Conservation (phyloP, 345 rosid species). For the Balakata baccata region DNA sequence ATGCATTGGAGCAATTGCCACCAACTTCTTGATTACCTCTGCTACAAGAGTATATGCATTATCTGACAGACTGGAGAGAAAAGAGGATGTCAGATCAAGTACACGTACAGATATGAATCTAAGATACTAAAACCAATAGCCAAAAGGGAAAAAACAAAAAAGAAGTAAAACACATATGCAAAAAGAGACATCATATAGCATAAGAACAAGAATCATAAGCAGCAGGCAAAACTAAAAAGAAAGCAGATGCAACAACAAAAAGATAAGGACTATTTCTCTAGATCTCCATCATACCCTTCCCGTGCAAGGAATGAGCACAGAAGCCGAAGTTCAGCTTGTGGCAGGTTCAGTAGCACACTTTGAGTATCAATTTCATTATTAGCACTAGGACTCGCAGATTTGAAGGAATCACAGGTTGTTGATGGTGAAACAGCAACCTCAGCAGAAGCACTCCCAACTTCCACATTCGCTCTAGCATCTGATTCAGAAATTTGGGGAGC, state of each 20-base stretch:
- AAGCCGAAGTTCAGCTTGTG: conserved; percentile 71
- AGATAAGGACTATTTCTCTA: not conserved
- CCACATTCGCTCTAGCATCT: conserved; percentile 41
- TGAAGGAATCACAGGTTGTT: conserved; percentile 36
- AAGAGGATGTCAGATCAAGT: conserved; percentile 16
- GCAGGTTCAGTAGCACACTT: conserved; percentile 60
- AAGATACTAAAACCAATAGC: not conserved
- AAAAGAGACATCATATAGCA: not conserved
- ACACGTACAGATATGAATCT: not conserved
- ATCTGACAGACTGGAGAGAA: conserved; percentile 75
- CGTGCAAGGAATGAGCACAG: conserved; percentile 91
- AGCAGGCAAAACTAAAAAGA: not conserved
- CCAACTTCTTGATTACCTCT: conserved; percentile 87
- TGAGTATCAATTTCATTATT: conserved; percentile 59
- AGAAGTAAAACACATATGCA: not conserved
- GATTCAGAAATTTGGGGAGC: conserved; percentile 36
- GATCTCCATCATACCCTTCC: conserved; percentile 60
- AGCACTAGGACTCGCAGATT: conserved; percentile 37
- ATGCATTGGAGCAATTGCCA: conserved; percentile 73
- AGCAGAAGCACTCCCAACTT: conserved; percentile 36
- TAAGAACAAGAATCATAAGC: not conserved
- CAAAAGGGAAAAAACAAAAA: too few relatives aligned
- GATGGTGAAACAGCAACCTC: conserved; percentile 39
- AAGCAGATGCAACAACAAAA: not conserved
- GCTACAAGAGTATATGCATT: conserved; percentile 80